Evolutionary conservation across 2,329 filamentous ascomycete genomes (phyloP), one percentile per base, ranked within the genome.

Genomic region (Sclerotinia subarctica): DNA sequence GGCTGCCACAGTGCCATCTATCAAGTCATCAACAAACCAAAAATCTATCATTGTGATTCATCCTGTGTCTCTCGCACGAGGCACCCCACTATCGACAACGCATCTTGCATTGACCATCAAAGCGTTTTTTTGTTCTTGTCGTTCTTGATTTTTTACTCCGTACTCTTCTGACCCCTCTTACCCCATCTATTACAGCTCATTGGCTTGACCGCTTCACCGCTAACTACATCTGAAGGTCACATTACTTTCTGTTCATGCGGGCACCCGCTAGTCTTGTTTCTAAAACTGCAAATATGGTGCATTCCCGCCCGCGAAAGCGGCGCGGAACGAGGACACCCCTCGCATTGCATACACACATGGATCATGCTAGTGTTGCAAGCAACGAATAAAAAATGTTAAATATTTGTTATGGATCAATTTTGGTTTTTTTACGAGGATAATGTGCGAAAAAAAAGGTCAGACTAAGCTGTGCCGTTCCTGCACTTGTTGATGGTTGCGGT

Each of bases 231-330:
- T 70, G 70, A 69, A 72, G 44, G 69, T 75, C 74, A 75, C 72
- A 70, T 71, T 73, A 74, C 66, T 58, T 66, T 56, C 68, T 44
- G 26, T 54, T 72, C 70, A 75, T 75, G 74, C 74, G 74, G 67
- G 70, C 66, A 72, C 60, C 74, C 74, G 74, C 71, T 72, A 71
- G 71, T 72, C 68, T 49, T 64, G 69, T 71, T 65, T 70, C 69
- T 70, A 47, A 66, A 51, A 26, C 52, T 71, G 69, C 69, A 70
- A 44, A 52, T 44, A 46, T 69, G 66, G 53, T 73, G 72, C 73
- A 73, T 74, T 75, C 72, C 72, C 72, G 69, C 58, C 70, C 70
- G 71, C 71, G 70, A 74, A 69, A 69, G 70, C 72, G 73, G 74
- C 72, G 73, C 73, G 73, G 73, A 72, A 70, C 72, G 70, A 69